Conservation (phyloP, 2,329 filamentous ascomycete species). For the Trichophyton rubrum region DNA sequence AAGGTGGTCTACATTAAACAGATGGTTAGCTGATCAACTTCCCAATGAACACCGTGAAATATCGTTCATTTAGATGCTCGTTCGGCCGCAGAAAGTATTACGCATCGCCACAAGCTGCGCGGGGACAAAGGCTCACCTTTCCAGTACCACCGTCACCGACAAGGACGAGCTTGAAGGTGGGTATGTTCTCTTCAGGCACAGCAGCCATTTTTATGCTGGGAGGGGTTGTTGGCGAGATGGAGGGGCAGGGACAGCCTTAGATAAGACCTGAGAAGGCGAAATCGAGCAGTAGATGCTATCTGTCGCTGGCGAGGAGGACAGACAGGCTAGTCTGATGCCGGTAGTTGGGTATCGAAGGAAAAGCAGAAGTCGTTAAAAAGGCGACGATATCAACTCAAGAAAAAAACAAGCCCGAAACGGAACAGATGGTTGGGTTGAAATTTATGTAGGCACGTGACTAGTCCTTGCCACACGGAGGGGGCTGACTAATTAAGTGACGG, state of each 20-base stretch:
- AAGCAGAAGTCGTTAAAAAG: neutral
- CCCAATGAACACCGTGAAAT: too few relatives aligned
- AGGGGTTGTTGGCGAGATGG: conserved; percentile 48
- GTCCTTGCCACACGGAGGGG: neutral
- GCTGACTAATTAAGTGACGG: conserved; percentile 1
- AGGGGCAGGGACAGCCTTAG: neutral
- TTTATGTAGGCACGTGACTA: conserved; percentile 2
- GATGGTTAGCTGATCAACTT: neutral
- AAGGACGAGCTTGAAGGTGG: conserved; percentile 99
- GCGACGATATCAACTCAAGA: neutral
- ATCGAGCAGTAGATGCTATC: neutral
- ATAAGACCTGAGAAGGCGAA: neutral
- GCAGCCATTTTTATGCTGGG: conserved; percentile 14
- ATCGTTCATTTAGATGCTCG: too few relatives aligned
- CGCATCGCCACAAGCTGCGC: neutral
- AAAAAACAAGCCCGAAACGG: neutral
- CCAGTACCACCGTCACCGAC: conserved; percentile 98
- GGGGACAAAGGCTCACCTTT: conserved; percentile 60
- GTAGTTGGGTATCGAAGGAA: neutral
- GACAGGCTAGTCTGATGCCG: neutral
- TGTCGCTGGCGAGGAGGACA: neutral
- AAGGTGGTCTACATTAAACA: conserved; percentile 69
- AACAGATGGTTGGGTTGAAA: conserved; percentile 1
- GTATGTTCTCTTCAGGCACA: conserved; percentile 29
- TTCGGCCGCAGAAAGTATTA: neutral